These are phyloP conservation scores for Lichtheimia ornata DNA, from an alignment of 371 early-diverging fungal species.

Conservation along the genomic window DNA sequence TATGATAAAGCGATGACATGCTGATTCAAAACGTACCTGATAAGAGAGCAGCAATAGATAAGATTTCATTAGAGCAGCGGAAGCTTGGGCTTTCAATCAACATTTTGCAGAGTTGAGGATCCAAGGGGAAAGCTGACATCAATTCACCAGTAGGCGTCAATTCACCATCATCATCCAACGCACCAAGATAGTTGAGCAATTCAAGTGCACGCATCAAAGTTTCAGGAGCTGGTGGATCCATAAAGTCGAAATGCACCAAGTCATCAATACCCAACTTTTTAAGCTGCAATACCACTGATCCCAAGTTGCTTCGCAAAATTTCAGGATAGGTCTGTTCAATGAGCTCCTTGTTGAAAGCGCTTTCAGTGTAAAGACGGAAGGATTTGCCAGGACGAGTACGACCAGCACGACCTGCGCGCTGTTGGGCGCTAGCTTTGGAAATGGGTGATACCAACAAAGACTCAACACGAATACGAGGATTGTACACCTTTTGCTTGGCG, in stretches of 20 bases:
- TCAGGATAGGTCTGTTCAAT: conserved; percentile 91
- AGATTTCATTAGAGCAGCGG: conserved; percentile 89
- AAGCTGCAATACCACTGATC: conserved; percentile 82
- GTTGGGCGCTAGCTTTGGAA: conserved; percentile 80
- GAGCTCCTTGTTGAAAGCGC: conserved; percentile 77
- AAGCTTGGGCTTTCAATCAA: conserved; percentile 82
- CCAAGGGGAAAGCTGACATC: conserved; percentile 92
- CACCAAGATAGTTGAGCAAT: conserved; percentile 87
- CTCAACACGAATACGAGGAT: conserved; percentile 91
- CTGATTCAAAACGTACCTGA: conserved; percentile 42
- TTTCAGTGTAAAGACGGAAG: conserved; percentile 92
- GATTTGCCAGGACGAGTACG: conserved; percentile 93
- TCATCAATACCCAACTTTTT: conserved; percentile 89
- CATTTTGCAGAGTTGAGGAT: conserved; percentile 87
- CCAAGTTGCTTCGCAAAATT: conserved; percentile 85
- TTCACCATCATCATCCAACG: conserved; percentile 85
- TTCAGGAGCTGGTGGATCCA: conserved; percentile 93
- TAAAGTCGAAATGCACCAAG: conserved; percentile 91
- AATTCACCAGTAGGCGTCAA: conserved; percentile 78
- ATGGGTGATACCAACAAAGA: conserved; percentile 76
- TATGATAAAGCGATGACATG: neutral
- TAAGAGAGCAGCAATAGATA: conserved; percentile 91
- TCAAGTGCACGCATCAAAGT: conserved; percentile 92
- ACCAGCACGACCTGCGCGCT: conserved; percentile 92
- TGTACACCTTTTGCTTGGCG: conserved; percentile 97